Percentiles rank a stretch among this genome's conserved stretches.
phyloP scores from a whole-genome alignment of 495 filamentous ascomycete species.

The Talaromyces ruber region DNA sequence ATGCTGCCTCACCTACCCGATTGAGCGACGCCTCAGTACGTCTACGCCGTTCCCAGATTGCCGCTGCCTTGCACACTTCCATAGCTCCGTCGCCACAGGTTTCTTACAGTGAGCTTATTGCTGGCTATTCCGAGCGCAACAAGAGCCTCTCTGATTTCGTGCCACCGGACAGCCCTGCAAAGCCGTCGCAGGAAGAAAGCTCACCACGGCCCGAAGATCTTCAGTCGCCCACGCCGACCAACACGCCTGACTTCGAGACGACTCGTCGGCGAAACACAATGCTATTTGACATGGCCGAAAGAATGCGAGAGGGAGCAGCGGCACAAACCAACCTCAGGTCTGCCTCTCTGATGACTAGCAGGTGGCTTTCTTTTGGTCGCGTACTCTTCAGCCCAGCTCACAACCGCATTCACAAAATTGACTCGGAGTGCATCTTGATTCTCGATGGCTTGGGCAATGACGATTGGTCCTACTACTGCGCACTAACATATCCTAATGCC shows the following conservation, averaged over 20 bases:
- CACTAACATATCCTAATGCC: slow-evolving; percentile 78
- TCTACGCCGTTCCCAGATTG: slow-evolving; percentile 34
- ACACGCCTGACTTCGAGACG: slow-evolving; percentile 15
- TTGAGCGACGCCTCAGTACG: slow-evolving; percentile 26
- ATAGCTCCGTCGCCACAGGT: slow-evolving; percentile 30
- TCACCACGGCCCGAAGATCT: background rate
- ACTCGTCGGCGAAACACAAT: slow-evolving; percentile 32
- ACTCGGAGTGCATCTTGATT: slow-evolving; percentile 62
- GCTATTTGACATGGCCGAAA: slow-evolving; percentile 40
- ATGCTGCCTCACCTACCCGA: slow-evolving; percentile 17
- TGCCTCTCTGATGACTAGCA: slow-evolving; percentile 66
- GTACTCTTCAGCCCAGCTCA: slow-evolving; percentile 92
- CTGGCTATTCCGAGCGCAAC: slow-evolving; percentile 19
- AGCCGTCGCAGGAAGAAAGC: background rate
- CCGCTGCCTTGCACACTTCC: slow-evolving; percentile 31
- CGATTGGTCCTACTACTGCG: slow-evolving; percentile 98
- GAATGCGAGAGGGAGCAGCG: slow-evolving; percentile 52
- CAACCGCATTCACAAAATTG: slow-evolving; percentile 59
- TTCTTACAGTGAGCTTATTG: slow-evolving; percentile 31
- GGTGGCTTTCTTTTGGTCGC: slow-evolving; percentile 90
- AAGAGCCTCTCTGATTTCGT: slow-evolving; percentile 8
- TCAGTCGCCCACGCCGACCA: background rate
- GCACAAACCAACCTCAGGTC: slow-evolving; percentile 78
- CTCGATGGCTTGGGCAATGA: slow-evolving; percentile 86
- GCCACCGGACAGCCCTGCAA: background rate